These are phyloP conservation scores for Alternaria alternata DNA, from an alignment of 2,329 filamentous ascomycete species.

Conservation along the genomic window DNA sequence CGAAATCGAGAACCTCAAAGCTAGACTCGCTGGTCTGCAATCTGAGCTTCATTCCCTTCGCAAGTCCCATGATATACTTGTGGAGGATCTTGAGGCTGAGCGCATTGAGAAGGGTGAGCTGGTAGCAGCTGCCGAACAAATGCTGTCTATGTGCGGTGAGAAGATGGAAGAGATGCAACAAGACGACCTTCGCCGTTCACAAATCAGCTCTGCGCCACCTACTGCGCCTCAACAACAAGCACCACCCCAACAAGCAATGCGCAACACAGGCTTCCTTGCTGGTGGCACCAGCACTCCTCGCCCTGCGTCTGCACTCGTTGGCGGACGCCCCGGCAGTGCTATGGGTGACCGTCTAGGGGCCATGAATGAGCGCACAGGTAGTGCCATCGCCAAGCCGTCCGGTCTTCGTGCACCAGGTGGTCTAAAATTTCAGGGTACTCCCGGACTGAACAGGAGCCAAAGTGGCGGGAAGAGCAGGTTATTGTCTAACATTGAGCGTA, in stretches of 20 bases:
- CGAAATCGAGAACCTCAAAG: constrained; percentile 73
- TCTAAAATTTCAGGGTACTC: constrained; percentile 43
- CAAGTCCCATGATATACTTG: constrained; percentile 71
- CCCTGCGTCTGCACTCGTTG: constrained; percentile 38
- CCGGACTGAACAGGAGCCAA: constrained; percentile 43
- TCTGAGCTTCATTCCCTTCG: constrained; percentile 75
- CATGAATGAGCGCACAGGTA: constrained; percentile 25
- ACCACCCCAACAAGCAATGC: constrained; percentile 33
- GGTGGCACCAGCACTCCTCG: constrained; percentile 33
- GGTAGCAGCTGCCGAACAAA: constrained; percentile 82
- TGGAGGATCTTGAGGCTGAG: constrained; percentile 74
- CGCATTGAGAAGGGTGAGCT: constrained; percentile 85
- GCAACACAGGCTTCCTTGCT: constrained; percentile 44
- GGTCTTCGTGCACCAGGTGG: constrained; percentile 68
- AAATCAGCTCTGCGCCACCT: constrained; percentile 41
- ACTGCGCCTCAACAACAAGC: constrained; percentile 22
- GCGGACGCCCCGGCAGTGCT: constrained; percentile 35
- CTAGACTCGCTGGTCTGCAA: constrained; percentile 77
- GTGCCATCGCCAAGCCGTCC: constrained; percentile 55
- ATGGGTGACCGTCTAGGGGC: constrained; percentile 34
- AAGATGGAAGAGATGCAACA: constrained; percentile 50
- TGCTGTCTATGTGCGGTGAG: constrained; percentile 72
- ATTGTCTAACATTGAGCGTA: constrained; percentile 86
- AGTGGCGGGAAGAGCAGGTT: constrained; percentile 69
- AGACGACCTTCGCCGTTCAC: constrained; percentile 62